A percentile compares a stretch with the other conserved stretches of the same genome.
Conservation (phyloP, 352 stramenopile species). For the Phytophthora fragariaefolia region DNA sequence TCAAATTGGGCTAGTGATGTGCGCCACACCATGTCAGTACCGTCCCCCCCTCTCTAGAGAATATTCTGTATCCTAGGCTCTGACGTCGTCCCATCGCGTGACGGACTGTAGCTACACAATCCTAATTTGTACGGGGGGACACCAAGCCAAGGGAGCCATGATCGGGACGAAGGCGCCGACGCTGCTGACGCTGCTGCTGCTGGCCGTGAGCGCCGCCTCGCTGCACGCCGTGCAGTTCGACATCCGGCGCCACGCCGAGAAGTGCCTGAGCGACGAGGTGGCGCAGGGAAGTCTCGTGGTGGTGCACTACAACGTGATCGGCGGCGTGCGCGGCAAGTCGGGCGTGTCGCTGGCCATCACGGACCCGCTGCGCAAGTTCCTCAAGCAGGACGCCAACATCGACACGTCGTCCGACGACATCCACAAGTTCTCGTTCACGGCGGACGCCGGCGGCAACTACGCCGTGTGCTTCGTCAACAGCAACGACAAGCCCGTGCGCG, state of each 20-base stretch:
- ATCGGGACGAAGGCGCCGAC: slow-evolving; percentile 29
- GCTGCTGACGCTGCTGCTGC: slow-evolving; percentile 45
- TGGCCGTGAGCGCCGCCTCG: slow-evolving; percentile 29
- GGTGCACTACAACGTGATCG: slow-evolving; percentile 86
- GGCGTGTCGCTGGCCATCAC: slow-evolving; percentile 76
- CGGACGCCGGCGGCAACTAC: slow-evolving; percentile 71
- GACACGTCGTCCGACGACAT: slow-evolving; percentile 82
- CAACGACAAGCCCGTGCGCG: slow-evolving; percentile 73
- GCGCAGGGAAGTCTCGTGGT: slow-evolving; percentile 79
- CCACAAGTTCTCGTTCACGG: slow-evolving; percentile 88
- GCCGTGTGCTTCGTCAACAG: slow-evolving; percentile 85
- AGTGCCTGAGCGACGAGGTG: slow-evolving; percentile 89
- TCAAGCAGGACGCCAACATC: slow-evolving; percentile 88
- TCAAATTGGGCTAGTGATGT: slow-evolving; percentile 6
- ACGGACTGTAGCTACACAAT: slow-evolving; percentile 33
- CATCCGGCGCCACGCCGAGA: slow-evolving; percentile 66
- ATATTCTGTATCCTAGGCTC: slow-evolving; percentile 3
- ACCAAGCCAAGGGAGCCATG: slow-evolving; percentile 11
- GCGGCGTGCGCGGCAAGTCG: slow-evolving; percentile 66
- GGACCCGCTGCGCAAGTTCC: slow-evolving; percentile 75
- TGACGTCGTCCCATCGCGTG: slow-evolving; percentile 27
- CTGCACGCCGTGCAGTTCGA: slow-evolving; percentile 81
- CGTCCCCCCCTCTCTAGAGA: too few species aligned
- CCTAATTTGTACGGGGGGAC: slow-evolving; percentile 17
- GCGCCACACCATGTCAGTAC: not conserved